Conservation (phyloP, 768 basidiomycete species). For the Trametes cinnabarina region DNA sequence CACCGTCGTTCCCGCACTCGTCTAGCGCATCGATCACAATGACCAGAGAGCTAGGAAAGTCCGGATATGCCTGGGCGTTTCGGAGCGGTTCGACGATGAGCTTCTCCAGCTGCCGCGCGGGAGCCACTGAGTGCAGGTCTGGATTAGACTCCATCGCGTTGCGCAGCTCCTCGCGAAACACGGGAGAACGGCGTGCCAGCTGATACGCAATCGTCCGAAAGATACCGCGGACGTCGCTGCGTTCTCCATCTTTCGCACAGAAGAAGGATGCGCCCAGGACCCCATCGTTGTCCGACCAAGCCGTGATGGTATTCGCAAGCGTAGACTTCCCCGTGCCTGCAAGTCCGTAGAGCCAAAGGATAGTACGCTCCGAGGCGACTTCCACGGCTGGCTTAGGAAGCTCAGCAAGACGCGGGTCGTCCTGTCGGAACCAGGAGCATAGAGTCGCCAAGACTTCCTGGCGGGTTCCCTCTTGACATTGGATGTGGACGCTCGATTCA, state of each 20-base stretch:
- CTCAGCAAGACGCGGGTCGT: neutral
- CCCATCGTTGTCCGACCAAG: neutral
- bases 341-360: constrained; percentile 15
- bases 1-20: too few relatives aligned
- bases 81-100: constrained; percentile 12
- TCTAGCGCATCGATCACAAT: constrained; percentile 22
- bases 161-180: neutral
- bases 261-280: constrained; percentile 19
- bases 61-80: neutral
- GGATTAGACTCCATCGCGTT: neutral
- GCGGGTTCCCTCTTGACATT: neutral
- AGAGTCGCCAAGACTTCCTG: neutral
- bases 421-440: neutral
- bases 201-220: constrained; percentile 16
- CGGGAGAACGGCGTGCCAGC: constrained; percentile 1
- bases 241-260: constrained; percentile 12
- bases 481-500: neutral
- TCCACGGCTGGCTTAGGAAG: neutral
- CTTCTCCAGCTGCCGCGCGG: constrained; percentile 6
- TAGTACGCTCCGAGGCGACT: neutral
- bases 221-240: constrained; percentile 5
- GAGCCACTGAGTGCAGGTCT: neutral
- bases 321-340: constrained; percentile 17
- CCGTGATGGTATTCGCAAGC: constrained; percentile 6
- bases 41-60: neutral